Conservation (phyloP, 2,329 filamentous ascomycete species). For the Lecanicillium sp. region DNA sequence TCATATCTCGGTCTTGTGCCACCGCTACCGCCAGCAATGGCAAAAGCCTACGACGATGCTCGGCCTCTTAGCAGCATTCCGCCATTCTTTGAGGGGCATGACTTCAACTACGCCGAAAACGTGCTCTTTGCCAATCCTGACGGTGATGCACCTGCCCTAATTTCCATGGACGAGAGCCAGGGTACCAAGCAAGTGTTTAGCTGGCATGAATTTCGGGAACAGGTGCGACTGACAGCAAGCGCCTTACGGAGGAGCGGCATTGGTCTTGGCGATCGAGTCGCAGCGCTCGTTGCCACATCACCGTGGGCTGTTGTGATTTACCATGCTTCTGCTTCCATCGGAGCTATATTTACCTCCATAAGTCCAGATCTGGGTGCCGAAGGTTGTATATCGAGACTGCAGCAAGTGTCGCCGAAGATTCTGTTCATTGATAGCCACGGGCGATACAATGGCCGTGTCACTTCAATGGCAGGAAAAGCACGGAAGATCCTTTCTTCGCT, state of each 20-base stretch:
- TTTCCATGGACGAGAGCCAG: neutral
- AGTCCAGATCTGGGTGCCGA: conserved; percentile 1
- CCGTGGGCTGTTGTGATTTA: conserved; percentile 1
- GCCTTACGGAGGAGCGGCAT: conserved; percentile 1
- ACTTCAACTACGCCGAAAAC: conserved; percentile 4
- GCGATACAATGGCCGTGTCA: neutral
- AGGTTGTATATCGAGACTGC: conserved; percentile 1
- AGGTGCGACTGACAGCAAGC: neutral
- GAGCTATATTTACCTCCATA: conserved; percentile 3
- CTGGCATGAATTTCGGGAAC: neutral
- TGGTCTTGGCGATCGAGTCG: neutral
- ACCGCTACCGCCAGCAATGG: too few species aligned
- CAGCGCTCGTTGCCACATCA: neutral
- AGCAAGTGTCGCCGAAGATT: neutral
- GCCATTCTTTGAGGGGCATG: neutral
- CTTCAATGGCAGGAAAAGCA: neutral
- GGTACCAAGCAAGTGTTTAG: neutral
- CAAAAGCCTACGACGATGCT: too few species aligned
- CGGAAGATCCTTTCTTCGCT: neutral
- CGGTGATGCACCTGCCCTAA: neutral
- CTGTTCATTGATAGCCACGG: conserved; percentile 2
- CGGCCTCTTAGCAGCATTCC: neutral
- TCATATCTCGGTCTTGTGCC: too few species aligned
- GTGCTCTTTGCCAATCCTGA: conserved; percentile 1
- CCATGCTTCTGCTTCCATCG: neutral